These are phyloP conservation scores for Pleurotus djamor DNA, from an alignment of 768 basidiomycete species.

Conservation along the genomic window DNA sequence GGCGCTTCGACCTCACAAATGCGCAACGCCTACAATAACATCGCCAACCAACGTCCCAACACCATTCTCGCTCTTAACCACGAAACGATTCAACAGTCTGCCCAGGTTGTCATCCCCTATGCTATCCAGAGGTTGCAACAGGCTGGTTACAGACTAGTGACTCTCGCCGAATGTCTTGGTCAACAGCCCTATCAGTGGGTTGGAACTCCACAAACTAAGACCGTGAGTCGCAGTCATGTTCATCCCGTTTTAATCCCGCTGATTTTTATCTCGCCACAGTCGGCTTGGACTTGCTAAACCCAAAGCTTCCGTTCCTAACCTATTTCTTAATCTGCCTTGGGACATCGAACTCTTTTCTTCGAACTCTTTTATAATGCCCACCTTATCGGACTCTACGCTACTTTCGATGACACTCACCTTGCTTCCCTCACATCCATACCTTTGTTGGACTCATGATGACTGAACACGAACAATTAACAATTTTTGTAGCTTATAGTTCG, in stretches of 20 bases:
- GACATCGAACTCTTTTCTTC: too few species aligned
- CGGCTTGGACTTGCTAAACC: background rate
- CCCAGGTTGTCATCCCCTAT: constrained; percentile 31
- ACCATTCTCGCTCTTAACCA: constrained; percentile 38
- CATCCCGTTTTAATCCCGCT: background rate
- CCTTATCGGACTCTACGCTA: too few species aligned
- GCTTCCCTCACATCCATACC: too few species aligned
- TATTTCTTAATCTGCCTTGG: too few species aligned
- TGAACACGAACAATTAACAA: too few species aligned
- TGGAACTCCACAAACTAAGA: constrained; percentile 17
- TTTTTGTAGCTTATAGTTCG: too few species aligned
- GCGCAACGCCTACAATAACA: constrained; percentile 23
- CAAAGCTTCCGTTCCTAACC: background rate
- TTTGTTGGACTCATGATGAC: too few species aligned
- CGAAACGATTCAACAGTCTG: constrained; percentile 23
- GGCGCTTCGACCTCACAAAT: constrained; percentile 24
- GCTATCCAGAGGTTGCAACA: constrained; percentile 32
- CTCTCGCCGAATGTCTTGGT: constrained; percentile 40
- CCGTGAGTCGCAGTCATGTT: background rate
- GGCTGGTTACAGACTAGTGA: constrained; percentile 41
- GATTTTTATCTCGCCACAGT: background rate
- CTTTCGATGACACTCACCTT: too few species aligned
- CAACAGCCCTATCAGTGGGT: constrained; percentile 32
- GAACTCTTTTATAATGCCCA: too few species aligned
- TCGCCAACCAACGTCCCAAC: constrained; percentile 24